Conservation (phyloP, 495 filamentous ascomycete species). For the Daldinia grandis region DNA sequence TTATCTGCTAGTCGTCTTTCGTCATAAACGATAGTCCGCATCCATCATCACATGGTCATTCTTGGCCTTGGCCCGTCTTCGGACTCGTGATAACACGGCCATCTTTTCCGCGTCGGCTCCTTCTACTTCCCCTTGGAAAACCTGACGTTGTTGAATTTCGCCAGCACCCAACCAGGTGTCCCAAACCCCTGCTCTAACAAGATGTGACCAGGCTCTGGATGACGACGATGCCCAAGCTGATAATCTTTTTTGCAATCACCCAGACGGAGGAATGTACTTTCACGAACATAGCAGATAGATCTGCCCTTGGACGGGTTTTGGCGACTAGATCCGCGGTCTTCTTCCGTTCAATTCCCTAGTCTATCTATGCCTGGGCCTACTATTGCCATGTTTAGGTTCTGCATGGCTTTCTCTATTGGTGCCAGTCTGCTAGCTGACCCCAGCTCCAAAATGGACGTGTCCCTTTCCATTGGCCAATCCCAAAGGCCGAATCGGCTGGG, state of each 20-base stretch:
- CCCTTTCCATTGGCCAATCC: constrained; percentile 22
- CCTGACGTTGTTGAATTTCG: constrained; percentile 14
- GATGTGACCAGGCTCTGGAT: constrained; percentile 4
- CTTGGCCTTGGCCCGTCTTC: constrained; percentile 29
- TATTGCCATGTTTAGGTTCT: constrained; percentile 15
- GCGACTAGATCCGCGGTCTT: constrained; percentile 10
- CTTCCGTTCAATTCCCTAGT: constrained; percentile 21
- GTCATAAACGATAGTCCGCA: constrained; percentile 37
- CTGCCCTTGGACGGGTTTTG: constrained; percentile 6
- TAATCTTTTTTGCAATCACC: constrained; percentile 29
- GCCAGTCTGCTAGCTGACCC: constrained; percentile 1
- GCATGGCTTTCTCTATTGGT: constrained; percentile 12
- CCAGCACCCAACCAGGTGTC: constrained; percentile 28
- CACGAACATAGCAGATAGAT: constrained; percentile 30
- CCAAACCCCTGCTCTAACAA: constrained; percentile 17
- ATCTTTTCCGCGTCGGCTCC: constrained; percentile 27
- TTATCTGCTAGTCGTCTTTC: constrained; percentile 32
- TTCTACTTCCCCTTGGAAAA: constrained; percentile 21
- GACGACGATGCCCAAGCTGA: constrained; percentile 27
- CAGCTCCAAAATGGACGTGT: background rate
- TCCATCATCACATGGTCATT: constrained; percentile 32
- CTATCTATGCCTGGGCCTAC: constrained; percentile 15
- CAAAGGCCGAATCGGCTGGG: constrained; percentile 12
- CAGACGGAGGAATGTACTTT: constrained; percentile 26
- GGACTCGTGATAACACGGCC: constrained; percentile 32